Evolutionary conservation across 805 yeast genomes (phyloP).

Genomic region (Sugiyamaella marilandica): DNA sequence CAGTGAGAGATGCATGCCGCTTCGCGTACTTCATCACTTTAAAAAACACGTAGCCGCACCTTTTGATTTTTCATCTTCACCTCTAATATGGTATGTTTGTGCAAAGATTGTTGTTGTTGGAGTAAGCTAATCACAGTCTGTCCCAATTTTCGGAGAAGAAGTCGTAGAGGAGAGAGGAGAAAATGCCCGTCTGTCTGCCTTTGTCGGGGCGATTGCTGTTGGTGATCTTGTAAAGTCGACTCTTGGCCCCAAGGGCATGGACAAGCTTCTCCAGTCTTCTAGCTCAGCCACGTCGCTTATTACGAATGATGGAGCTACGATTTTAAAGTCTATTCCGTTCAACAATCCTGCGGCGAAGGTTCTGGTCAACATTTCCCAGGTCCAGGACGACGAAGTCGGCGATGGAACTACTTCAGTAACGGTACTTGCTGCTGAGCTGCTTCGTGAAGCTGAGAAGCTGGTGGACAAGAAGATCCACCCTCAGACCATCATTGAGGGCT

Average conservation of each 20-base stretch:
- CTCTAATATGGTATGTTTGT: slow-evolving; percentile 5
- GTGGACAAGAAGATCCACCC: slow-evolving; percentile 95
- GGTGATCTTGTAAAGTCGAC: slow-evolving; percentile 95
- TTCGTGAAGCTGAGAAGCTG: slow-evolving; percentile 91
- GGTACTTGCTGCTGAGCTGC: slow-evolving; percentile 86
- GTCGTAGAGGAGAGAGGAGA: slow-evolving; percentile 97
- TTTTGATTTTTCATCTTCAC: slow-evolving; percentile 1
- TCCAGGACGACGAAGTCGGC: slow-evolving; percentile 97
- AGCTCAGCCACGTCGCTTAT: slow-evolving; percentile 72
- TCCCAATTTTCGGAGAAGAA: slow-evolving; percentile 93
- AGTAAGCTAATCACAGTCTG: slow-evolving; percentile 45
- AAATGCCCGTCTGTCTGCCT: slow-evolving; percentile 93
- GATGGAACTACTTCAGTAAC: slow-evolving; percentile 98
- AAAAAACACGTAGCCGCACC: background rate
- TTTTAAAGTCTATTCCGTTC: slow-evolving; percentile 85
- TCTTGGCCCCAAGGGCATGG: slow-evolving; percentile 99
- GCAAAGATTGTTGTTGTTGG: background rate
- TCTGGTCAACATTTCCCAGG: slow-evolving; percentile 87
- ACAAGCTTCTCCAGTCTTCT: slow-evolving; percentile 84
- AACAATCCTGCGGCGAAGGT: slow-evolving; percentile 98
- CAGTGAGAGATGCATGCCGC: no score
- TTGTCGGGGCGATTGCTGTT: slow-evolving; percentile 98
- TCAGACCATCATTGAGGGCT: slow-evolving; percentile 95
- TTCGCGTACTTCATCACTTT: no score
- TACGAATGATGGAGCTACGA: slow-evolving; percentile 98